Base-by-base conservation (phyloP, 177 flowering plant genomes). In the Vitis hybrid region DNA sequence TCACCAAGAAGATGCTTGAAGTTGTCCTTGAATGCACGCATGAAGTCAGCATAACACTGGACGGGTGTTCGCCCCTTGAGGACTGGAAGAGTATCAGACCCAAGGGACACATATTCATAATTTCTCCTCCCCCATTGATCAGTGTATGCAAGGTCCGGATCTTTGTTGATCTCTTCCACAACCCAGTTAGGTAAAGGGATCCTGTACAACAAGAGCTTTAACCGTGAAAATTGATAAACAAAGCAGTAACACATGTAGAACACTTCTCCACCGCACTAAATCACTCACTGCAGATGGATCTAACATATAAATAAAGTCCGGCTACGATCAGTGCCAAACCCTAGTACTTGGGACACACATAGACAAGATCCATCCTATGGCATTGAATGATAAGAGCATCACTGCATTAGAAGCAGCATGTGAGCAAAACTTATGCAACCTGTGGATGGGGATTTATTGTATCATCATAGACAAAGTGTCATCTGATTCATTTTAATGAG, bases 41-140 rank as follows among this genome's bases (percentile, higher is more conserved):
- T 94, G 85, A 88, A 94, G 69, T 94, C 97, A 5, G 89, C 65
- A 75, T 92, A 94, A 73, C 98, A 91, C 71, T 95, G 96, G 16
- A 91, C 86, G 0, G 99, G 97, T 1, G 88, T 81, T 9, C 98
- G 79, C 39, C 98, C 97, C 74, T 89, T 91, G 67, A 94, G 89
- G 6, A 84, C 95, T 0, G 97, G 91, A 22, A 94, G 78, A 15
- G 81, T 89, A 67, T 94, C 99, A 72, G 90, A 86, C 19, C 97
- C 97, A 31, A 94, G 94, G 0, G 99, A 92, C 0, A 94, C 3
- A 67, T 92, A 94, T 65, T 94, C 99, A 70, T 76, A 78, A 49
- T 94, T 94, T 70, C 97, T 85, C 62, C 93, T 85, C 0, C 99
- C 97, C 97, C 97, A 94, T 61, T 90, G 97, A 77, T 94, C 98